These are phyloP conservation scores for Guyanaporus albipodus DNA, from an alignment of 768 basidiomycete genomes.

Conservation along the genomic window DNA sequence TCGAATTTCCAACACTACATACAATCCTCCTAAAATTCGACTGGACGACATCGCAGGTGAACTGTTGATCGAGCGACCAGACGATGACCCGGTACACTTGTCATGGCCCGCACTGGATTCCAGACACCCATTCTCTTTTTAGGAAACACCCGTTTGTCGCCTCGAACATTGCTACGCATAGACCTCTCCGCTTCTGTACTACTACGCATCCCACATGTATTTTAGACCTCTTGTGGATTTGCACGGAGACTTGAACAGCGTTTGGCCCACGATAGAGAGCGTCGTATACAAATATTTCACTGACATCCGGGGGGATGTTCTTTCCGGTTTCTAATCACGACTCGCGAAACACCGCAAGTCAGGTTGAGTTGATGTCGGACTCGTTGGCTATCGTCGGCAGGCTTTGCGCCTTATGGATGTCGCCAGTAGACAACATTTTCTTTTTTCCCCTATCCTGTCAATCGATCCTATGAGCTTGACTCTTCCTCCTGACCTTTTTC, in stretches of 20 bases:
- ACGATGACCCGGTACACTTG: constrained; percentile 73
- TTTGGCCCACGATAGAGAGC: constrained; percentile 76
- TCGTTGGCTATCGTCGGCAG: constrained; percentile 8
- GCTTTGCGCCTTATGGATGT: constrained; percentile 10
- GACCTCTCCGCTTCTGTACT: constrained; percentile 73
- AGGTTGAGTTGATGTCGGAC: constrained; percentile 10
- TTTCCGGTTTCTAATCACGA: constrained; percentile 16
- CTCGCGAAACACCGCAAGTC: constrained; percentile 18
- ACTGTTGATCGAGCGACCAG: constrained; percentile 72
- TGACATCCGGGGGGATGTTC: constrained; percentile 45
- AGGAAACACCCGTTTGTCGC: constrained; percentile 77
- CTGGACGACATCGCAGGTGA: constrained; percentile 85
- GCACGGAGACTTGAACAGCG: constrained; percentile 67
- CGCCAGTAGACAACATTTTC: neutral
- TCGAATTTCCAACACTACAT: constrained; percentile 81
- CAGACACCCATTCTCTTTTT: constrained; percentile 5
- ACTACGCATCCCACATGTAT: constrained; percentile 49
- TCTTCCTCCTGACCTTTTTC: neutral
- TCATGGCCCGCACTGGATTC: neutral
- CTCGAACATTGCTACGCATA: constrained; percentile 71
- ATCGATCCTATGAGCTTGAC: neutral
- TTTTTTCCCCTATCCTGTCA: neutral
- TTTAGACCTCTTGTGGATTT: constrained; percentile 52
- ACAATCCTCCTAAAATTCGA: constrained; percentile 76
- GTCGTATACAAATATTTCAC: constrained; percentile 55